These are phyloP conservation scores for Thielaviopsis ethacetica DNA, from an alignment of 2,329 filamentous ascomycete genomes.

Conservation along the genomic window DNA sequence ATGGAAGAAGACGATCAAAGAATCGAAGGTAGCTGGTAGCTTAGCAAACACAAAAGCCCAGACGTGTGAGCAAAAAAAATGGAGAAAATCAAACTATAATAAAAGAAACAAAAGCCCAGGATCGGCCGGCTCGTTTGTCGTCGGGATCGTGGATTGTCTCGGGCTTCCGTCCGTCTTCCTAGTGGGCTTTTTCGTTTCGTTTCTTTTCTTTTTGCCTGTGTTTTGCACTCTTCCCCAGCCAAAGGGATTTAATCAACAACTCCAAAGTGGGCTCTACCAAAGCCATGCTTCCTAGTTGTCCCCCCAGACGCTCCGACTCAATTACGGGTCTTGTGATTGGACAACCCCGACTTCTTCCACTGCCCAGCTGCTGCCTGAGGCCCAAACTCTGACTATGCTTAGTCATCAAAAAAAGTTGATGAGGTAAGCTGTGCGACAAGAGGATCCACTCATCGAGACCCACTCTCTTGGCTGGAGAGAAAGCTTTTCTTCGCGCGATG, in stretches of 20 bases:
- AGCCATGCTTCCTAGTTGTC: background rate
- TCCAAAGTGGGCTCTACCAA: background rate
- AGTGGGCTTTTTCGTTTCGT: background rate
- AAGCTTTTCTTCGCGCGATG: conserved; percentile 14
- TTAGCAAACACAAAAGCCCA: background rate
- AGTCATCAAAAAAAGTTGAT: background rate
- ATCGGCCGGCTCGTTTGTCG: conserved; percentile 1
- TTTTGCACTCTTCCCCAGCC: background rate
- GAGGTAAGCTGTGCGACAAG: background rate
- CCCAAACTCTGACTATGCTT: conserved; percentile 3
- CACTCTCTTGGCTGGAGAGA: background rate
- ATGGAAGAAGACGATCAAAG: background rate
- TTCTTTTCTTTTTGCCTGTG: background rate
- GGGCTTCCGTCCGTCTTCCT: background rate
- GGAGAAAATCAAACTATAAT: background rate
- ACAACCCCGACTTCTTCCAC: conserved; percentile 8
- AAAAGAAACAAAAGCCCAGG: background rate
- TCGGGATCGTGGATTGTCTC: conserved; percentile 3
- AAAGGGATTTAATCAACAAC: background rate
- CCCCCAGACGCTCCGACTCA: conserved; percentile 4
- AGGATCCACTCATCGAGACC: background rate
- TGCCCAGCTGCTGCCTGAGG: conserved; percentile 22
- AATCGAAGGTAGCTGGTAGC: background rate
- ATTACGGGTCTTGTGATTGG: conserved; percentile 29
- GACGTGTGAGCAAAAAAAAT: background rate